Conservation (phyloP, 192 early-diverging fungal genomes). For the Entrophospora sp. region DNA sequence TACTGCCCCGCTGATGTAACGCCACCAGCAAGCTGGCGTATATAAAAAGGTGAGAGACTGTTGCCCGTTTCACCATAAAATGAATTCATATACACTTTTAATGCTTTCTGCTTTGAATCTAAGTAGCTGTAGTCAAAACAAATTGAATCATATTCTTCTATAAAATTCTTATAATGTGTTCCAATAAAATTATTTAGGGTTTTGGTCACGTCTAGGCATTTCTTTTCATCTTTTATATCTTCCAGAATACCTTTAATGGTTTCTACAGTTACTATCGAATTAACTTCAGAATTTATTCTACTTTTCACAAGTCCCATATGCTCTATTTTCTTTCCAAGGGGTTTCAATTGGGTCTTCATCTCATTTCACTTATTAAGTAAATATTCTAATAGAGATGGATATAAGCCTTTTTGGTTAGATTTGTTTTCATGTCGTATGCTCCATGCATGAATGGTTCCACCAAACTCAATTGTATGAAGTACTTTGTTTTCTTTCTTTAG, state of each 20-base stretch:
- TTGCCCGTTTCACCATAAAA: conserved; percentile 5
- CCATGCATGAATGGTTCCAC: not conserved
- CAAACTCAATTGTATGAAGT: not conserved
- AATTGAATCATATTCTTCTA: not conserved
- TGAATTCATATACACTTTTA: conserved; percentile 5
- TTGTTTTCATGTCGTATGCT: not conserved
- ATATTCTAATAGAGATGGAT: not conserved
- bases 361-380: not conserved
- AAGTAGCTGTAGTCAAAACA: not conserved
- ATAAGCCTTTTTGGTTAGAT: not conserved
- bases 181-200: not conserved
- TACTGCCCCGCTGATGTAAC: not conserved
- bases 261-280: not conserved
- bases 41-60: not conserved
- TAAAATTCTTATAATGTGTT: not conserved
- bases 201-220: not conserved
- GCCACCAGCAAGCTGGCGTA: not conserved
- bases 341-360: not conserved
- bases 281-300: not conserved
- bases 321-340: not conserved
- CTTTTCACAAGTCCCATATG: not conserved
- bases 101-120: not conserved
- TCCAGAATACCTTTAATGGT: not conserved
- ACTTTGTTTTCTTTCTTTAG: not conserved
- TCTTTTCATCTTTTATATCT: not conserved